Base-by-base conservation (phyloP, 2,329 filamentous ascomycete species). In the Podosphaera leucotricha region DNA sequence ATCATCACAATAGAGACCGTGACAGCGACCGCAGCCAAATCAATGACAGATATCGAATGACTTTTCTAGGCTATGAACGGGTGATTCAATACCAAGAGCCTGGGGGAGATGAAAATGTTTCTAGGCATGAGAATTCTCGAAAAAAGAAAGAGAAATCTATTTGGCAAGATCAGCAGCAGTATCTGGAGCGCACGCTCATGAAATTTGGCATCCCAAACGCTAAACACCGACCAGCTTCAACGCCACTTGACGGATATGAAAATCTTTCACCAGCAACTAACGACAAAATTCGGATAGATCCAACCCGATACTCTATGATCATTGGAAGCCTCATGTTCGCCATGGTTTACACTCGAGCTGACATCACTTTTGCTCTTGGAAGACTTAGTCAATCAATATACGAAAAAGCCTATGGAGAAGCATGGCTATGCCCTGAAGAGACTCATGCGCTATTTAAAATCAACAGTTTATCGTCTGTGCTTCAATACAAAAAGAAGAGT, bases 31-130 rank as follows among this genome's bases (percentile, higher is more conserved):
- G 39, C 39, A 18, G 24, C 39, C 13, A 41, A 41, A 16, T 41
- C 39, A 28, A 41, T n/a, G 18, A 19, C 6, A n/a, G 10, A n/a
- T 10, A 18, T 41, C 13, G 15, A 41, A 2, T 41, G 24, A 22
- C 16, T 33, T 33, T 41, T 41, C 16, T 3, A 33, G 6, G 18
- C 5, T 28, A 16, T 41, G 22, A 18, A 18, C 26, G 15, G 11
- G 19, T 33, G 39, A 18, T 41, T 41, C 39, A 41, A 41, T 19
- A 41, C 39, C 39, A 41, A 41, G 39, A 41, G 18, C 26, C 39
- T 30, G 39, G 39, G 39, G 22, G 24, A 30, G 15, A 30, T 41
- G n/a, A 16, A 30, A 19, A 41, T 30, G 39, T 30, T 41, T 30
- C 39, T 41, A n/a, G 24, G 24, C 15, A 41, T 30, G 16, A 41